A percentile compares a stretch with the other conserved stretches of the same genome.
These are phyloP conservation scores for Trametes versicolor DNA, from an alignment of 1,284 basidiomycete species.

Conservation along the genomic window DNA sequence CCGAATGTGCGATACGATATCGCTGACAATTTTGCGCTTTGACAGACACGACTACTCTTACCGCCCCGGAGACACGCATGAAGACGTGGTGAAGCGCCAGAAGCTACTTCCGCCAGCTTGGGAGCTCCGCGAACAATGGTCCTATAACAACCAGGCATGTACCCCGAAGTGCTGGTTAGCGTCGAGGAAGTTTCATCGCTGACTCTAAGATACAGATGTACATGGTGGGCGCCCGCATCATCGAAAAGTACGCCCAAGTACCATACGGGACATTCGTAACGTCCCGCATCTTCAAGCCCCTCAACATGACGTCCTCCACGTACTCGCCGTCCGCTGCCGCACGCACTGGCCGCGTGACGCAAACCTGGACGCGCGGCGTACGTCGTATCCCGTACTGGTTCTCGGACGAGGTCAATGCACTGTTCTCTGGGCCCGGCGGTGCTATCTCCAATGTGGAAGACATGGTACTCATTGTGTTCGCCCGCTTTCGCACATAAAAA, in stretches of 20 bases:
- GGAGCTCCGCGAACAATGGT: constrained; percentile 52
- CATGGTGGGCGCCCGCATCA: constrained; percentile 42
- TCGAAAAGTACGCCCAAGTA: constrained; percentile 46
- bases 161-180: not conserved
- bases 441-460: constrained; percentile 46
- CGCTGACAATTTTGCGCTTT: not conserved
- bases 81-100: constrained; percentile 37
- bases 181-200: not conserved
- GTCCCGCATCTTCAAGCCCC: constrained; percentile 44
- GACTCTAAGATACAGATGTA: constrained; percentile 21
- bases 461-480: constrained; percentile 32
- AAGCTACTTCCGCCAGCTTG: constrained; percentile 35
- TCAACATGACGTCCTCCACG: constrained; percentile 47
- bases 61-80: constrained; percentile 39
- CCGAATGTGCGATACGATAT: not conserved
- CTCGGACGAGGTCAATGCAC: constrained; percentile 35
- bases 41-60: constrained; percentile 48
- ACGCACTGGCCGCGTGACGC: constrained; percentile 45
- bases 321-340: constrained; percentile 49
- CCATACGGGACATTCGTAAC: constrained; percentile 43
- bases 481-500: too few relatives aligned
- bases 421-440: constrained; percentile 47
- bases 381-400: constrained; percentile 44
- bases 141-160: constrained; percentile 52
- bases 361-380: constrained; percentile 40